Evolutionary conservation across 2,329 filamentous ascomycete species (phyloP).

Genomic region (Dryadomyces quercivorus): DNA sequence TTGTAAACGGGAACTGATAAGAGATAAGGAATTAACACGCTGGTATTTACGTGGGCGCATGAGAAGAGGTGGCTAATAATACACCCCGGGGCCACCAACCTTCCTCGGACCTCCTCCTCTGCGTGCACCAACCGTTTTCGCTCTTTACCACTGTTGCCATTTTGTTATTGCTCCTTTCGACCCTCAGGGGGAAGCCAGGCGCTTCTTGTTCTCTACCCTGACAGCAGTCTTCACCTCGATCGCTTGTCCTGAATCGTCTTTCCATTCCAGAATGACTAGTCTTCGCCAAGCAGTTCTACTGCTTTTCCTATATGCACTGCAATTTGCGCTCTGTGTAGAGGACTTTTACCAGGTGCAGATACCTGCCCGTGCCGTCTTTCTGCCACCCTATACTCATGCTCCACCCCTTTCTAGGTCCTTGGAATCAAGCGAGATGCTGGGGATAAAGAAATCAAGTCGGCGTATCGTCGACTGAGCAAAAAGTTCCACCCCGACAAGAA

Average conservation of each 20-base stretch:
- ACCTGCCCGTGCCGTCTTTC: neutral
- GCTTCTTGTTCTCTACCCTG: neutral
- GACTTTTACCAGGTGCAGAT: constrained; percentile 64
- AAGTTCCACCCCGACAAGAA: constrained; percentile 98
- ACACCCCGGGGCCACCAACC: neutral
- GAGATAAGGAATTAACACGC: constrained; percentile 11
- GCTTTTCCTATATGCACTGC: constrained; percentile 40
- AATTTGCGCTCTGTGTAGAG: constrained; percentile 46
- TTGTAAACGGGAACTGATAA: neutral
- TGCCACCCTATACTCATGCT: neutral
- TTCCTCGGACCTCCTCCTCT: no score
- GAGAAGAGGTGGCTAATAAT: neutral
- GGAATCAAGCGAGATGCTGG: constrained; percentile 67
- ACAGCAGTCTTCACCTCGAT: neutral
- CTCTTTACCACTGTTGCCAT: no score
- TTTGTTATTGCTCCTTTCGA: neutral
- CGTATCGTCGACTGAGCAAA: constrained; percentile 85
- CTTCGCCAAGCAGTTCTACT: constrained; percentile 19
- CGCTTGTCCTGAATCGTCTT: neutral
- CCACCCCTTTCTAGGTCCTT: constrained; percentile 45
- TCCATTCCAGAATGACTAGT: constrained; percentile 3
- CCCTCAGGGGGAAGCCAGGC: neutral
- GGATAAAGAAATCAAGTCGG: constrained; percentile 83
- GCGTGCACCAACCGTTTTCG: no score
- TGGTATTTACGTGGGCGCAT: constrained; percentile 9